Evolutionary conservation across 495 filamentous ascomycete genomes (phyloP), one percentile per base, ranked within the genome.

Genomic region (Penicillium chermesinum): DNA sequence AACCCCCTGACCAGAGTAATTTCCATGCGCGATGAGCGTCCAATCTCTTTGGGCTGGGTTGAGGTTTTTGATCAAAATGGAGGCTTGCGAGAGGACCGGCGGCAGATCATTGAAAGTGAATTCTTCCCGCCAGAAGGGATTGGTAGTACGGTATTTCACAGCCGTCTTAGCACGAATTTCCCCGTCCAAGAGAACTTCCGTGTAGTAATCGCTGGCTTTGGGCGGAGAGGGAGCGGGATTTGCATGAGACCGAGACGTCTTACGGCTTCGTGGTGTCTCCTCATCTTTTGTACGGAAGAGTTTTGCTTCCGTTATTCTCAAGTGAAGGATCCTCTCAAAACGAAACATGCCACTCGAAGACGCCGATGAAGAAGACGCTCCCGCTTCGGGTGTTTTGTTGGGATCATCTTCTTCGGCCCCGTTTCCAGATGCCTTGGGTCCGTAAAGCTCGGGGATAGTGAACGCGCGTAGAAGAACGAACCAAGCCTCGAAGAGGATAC

Each of bases 401-500:
- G 48, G 50, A 40, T 57, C 59, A 22, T 53, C 57, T n/a, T 21
- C 34, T 17, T 48, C 64, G n/a, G 35, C 58, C 54, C 25, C 10
- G 25, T 30, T 30, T 35, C 62, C 48, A 8, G 59, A 45, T 6
- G 55, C 57, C 42, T 74, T 67, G 10, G 80, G 79, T 2, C 86
- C 86, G 55, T 95, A 97, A 22, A 99, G 74, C 60, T 97, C 91
- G 7, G 94, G 94, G 40, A 94, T 87, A 1, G 93, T 88, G 59
- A 96, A 97, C 1, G 93, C 90, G 49, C 91, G 80, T 19, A 99
- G 61, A 19, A 99, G 75, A 7, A 95, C 93, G 61, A 95, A 91
- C 94, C 93, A 97, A 10, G 95, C 94, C 58, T 99, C 93, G 59
- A 93, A 95, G 6, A 93, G 70, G 1, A 95, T 85, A 15, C 94